A percentile compares a stretch with the other conserved stretches of the same genome.
phyloP scores from a whole-genome alignment of 2,329 filamentous ascomycete genomes.

The Fusarium sp. region DNA sequence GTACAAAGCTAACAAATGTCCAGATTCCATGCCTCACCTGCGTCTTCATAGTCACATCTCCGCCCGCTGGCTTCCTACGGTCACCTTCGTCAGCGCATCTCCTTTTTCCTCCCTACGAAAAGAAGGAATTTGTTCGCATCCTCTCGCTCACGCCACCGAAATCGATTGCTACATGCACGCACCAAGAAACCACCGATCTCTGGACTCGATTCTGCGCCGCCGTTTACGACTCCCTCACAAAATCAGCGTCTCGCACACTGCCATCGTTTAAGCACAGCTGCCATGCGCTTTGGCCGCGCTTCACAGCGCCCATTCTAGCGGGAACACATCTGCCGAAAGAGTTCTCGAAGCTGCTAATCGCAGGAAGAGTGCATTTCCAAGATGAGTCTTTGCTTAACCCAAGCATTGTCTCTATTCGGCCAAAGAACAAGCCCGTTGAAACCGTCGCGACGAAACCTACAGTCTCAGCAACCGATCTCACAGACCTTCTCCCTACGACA shows the following conservation, averaged over 20 bases:
- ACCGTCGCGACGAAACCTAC: slow-evolving; percentile 13
- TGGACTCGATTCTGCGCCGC: slow-evolving; percentile 85
- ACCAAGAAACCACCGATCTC: slow-evolving; percentile 70
- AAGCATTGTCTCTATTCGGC: slow-evolving; percentile 60
- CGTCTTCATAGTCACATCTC: slow-evolving; percentile 79
- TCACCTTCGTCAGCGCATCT: slow-evolving; percentile 78
- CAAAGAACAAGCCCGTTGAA: slow-evolving; percentile 3
- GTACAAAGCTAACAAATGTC: background rate
- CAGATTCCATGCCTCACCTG: slow-evolving; percentile 83
- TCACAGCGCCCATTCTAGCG: slow-evolving; percentile 79
- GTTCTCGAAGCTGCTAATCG: slow-evolving; percentile 84
- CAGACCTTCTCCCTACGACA: slow-evolving; percentile 72
- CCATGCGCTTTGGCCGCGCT: slow-evolving; percentile 82
- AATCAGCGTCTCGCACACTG: slow-evolving; percentile 82
- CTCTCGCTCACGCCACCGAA: slow-evolving; percentile 65
- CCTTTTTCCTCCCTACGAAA: slow-evolving; percentile 85
- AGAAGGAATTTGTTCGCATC: slow-evolving; percentile 81
- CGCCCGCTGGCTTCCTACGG: slow-evolving; percentile 75
- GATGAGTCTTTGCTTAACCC: slow-evolving; percentile 76
- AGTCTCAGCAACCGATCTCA: slow-evolving; percentile 56
- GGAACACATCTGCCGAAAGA: slow-evolving; percentile 81
- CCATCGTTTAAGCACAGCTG: slow-evolving; percentile 76
- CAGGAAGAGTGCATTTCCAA: slow-evolving; percentile 74
- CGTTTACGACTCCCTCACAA: slow-evolving; percentile 87
- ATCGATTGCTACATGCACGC: slow-evolving; percentile 60